These are phyloP conservation scores for Corylus americana DNA, from an alignment of 306 rosid species.

Conservation along the genomic window DNA sequence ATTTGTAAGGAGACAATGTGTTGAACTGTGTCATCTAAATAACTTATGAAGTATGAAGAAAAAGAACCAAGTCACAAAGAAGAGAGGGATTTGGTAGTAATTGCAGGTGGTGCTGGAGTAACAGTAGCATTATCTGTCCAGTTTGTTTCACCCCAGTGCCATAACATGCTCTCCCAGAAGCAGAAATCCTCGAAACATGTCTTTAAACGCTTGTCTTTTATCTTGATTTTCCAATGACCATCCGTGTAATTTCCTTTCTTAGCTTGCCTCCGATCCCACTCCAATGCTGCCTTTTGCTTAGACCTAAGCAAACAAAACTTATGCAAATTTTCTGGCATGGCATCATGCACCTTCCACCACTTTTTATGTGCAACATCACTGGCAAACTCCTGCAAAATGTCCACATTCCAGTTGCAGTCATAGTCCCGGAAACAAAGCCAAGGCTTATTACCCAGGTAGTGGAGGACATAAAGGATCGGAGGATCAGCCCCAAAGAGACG, in stretches of 20 bases:
- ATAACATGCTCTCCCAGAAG: conserved; percentile 84
- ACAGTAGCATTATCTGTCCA: conserved; percentile 68
- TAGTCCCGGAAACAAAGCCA: conserved; percentile 92
- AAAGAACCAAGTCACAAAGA: conserved; percentile 29
- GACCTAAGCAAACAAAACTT: conserved; percentile 74
- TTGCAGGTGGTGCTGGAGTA: conserved; percentile 34
- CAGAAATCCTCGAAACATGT: conserved; percentile 74
- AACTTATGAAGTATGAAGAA: not conserved
- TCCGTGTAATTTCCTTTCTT: conserved; percentile 70
- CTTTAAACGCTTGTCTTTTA: conserved; percentile 60
- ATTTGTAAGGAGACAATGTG: not conserved
- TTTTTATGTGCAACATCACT: conserved; percentile 76
- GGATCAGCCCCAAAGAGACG: conserved; percentile 78
- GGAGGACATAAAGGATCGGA: conserved; percentile 75
- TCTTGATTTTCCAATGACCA: conserved; percentile 83
- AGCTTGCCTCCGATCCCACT: conserved; percentile 89
- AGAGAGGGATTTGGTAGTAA: conserved; percentile 39
- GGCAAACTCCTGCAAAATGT: conserved; percentile 69
- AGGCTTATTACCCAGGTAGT: conserved; percentile 79
- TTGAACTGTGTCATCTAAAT: not conserved
- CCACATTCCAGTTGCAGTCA: conserved; percentile 90
- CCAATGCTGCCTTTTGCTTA: conserved; percentile 78
- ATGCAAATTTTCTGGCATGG: conserved; percentile 70
- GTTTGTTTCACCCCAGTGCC: conserved; percentile 85
- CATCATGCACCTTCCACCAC: conserved; percentile 91